Percentiles rank a stretch among this genome's conserved stretches.
Conservation (phyloP, 2,329 filamentous ascomycete genomes). For the Lachnellula subtilissima region DNA sequence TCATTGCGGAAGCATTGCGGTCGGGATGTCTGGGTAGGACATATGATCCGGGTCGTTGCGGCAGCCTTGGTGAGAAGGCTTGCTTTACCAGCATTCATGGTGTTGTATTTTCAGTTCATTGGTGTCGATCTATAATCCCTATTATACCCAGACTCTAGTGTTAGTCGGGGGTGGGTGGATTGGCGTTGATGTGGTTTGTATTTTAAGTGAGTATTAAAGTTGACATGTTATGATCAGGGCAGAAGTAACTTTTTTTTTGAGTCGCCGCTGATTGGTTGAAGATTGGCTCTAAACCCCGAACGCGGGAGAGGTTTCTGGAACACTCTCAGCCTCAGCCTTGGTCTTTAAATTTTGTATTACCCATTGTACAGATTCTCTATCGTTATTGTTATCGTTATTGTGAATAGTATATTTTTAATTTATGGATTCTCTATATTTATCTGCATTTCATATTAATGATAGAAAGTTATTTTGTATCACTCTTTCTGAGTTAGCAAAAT, state of each 20-base stretch:
- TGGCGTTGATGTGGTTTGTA: background rate
- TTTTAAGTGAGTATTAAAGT: background rate
- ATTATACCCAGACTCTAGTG: background rate
- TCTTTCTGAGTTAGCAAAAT: no score
- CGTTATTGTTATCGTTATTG: no score
- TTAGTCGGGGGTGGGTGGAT: background rate
- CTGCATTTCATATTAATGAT: no score
- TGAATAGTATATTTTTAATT: no score
- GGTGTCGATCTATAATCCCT: background rate
- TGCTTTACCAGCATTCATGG: slow-evolving; percentile 30
- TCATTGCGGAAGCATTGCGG: slow-evolving; percentile 16
- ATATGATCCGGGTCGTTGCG: slow-evolving; percentile 25
- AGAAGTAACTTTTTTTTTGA: slow-evolving; percentile 1
- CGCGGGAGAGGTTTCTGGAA: slow-evolving; percentile 10
- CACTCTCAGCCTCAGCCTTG: background rate
- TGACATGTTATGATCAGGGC: background rate
- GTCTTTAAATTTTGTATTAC: background rate
- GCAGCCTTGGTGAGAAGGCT: slow-evolving; percentile 29
- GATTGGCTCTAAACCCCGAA: slow-evolving; percentile 4
- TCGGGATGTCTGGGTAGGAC: slow-evolving; percentile 23
- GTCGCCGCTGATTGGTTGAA: slow-evolving; percentile 5
- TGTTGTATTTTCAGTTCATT: slow-evolving; percentile 17
- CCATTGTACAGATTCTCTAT: no score
- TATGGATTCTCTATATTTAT: no score
- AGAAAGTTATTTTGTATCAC: no score